These are phyloP conservation scores for Themeda triandra DNA, from an alignment of 176 grass and related monocot genomes.

Conservation along the genomic window DNA sequence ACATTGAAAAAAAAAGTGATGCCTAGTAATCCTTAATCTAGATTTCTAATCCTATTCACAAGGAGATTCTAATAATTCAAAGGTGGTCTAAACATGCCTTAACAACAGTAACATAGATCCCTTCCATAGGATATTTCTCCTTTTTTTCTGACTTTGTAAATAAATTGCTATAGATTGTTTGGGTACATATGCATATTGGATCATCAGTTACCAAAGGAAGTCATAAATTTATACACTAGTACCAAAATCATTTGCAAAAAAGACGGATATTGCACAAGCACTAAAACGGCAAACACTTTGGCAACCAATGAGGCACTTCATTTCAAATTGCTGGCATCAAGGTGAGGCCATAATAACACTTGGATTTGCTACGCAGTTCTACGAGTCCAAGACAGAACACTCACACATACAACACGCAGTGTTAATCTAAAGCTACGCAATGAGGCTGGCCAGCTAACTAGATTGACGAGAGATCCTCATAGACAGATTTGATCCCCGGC, in stretches of 20 bases:
- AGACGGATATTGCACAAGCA: background rate
- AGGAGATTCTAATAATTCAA: no score
- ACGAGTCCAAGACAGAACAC: background rate
- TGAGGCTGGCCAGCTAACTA: constrained; percentile 42
- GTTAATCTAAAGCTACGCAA: constrained; percentile 36
- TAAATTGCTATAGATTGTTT: no score
- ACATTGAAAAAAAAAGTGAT: no score
- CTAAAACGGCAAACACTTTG: background rate
- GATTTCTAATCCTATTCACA: no score
- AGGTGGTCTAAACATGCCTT: no score
- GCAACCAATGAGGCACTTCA: constrained; percentile 20
- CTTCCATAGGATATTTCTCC: no score
- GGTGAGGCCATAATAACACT: constrained; percentile 48
- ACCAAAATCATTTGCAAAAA: background rate
- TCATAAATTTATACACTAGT: background rate
- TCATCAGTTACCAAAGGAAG: no score
- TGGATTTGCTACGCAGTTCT: constrained; percentile 20
- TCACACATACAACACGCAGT: constrained; percentile 28
- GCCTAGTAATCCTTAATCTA: no score
- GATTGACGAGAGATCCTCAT: constrained; percentile 94
- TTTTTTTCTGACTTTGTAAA: no score
- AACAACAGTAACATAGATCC: no score
- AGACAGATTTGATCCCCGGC: constrained; percentile 93
- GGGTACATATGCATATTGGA: no score
- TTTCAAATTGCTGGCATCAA: constrained; percentile 61